Base-by-base conservation (phyloP, 2,329 filamentous ascomycete genomes). In the Macrophomina tecta region DNA sequence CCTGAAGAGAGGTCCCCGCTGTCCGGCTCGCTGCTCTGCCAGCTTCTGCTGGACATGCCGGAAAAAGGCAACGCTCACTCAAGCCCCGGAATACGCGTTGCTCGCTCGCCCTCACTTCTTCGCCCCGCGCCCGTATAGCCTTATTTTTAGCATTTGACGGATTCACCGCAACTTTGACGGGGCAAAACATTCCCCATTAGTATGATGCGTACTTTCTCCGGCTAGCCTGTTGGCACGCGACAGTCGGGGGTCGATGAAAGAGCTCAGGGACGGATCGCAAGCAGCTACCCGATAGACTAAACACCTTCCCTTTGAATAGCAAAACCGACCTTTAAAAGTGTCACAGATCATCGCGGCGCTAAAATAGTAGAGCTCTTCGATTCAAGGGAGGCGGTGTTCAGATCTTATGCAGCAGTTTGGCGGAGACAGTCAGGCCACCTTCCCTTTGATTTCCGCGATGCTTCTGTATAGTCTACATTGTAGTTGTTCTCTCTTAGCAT, bases 111-210 rank as follows among this genome's bases (percentile, higher is more conserved):
- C 32, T 58, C 36, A 16, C 36, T 45, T 45, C 12, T 5, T 30
- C 36, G 32, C 23, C 34, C 28, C 18, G 5, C 14, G 23, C 53
- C 34, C n/a, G 23, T 14, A n/a, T 42, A 6, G 36, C 38, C 9
- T 58, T 58, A 58, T 55, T 58, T 58, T 58, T 58, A 45, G 55
- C 55, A 58, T 2, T 7, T 5, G 28, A 42, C 23, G 30, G 55
- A 42, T 14, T 45, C 5, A 45, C 38, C 53, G 36, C 38, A 32
- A 30, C 18, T 38, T 28, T 36, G 16, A 51, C 11, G 8, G 4
- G 48, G 9, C 18, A 11, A 51, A 32, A 4, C 23, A 9, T 4
- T 38, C 3, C 11, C 5, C 32, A 55, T 40, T 8, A 5, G 8
- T 9, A 38, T 38, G 52, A 55, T 7, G 40, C 7, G 23, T n/a